A percentile compares a stretch with the other conserved stretches of the same genome.
Evolutionary conservation across 2,329 filamentous ascomycete genomes (phyloP).

Genomic region (Pseudopyricularia cyperi): DNA sequence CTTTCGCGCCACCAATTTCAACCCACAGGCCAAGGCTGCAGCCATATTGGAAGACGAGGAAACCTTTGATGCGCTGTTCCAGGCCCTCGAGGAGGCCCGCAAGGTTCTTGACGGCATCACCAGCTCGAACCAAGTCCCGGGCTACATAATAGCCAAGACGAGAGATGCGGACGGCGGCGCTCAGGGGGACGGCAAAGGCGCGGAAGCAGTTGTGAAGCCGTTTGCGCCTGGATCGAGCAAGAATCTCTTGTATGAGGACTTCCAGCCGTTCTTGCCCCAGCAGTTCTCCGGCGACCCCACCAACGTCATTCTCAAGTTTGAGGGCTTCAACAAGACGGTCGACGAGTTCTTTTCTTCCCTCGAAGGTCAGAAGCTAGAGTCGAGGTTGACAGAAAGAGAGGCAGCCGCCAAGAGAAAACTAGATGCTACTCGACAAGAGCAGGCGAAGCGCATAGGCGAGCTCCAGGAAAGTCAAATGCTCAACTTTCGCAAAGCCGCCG

Average conservation of each 20-base stretch:
- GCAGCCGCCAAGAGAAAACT: constrained; percentile 71
- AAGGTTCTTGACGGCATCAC: constrained; percentile 58
- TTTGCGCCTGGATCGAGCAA: constrained; percentile 4
- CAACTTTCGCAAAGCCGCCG: constrained; percentile 77
- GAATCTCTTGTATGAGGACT: constrained; percentile 72
- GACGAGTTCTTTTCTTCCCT: constrained; percentile 97
- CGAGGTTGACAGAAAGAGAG: constrained; percentile 69
- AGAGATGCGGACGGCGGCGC: constrained; percentile 4
- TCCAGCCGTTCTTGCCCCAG: constrained; percentile 77
- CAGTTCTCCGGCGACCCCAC: constrained; percentile 60
- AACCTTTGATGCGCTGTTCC: constrained; percentile 53
- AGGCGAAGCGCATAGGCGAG: constrained; percentile 72
- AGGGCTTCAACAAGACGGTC: constrained; percentile 82
- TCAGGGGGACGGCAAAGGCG: background rate
- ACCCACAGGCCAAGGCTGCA: constrained; percentile 52
- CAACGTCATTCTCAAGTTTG: constrained; percentile 60
- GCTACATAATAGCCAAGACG: constrained; percentile 78
- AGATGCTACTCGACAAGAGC: constrained; percentile 71
- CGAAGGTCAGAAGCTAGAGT: constrained; percentile 85
- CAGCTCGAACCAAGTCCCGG: constrained; percentile 50
- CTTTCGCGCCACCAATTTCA: constrained; percentile 56
- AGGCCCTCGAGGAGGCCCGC: constrained; percentile 56
- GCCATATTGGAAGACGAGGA: constrained; percentile 55
- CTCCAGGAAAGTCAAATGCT: constrained; percentile 69
- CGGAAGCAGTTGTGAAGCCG: background rate